phyloP scores from a whole-genome alignment of 768 basidiomycete genomes.

The Kwoniella botswanensis region DNA sequence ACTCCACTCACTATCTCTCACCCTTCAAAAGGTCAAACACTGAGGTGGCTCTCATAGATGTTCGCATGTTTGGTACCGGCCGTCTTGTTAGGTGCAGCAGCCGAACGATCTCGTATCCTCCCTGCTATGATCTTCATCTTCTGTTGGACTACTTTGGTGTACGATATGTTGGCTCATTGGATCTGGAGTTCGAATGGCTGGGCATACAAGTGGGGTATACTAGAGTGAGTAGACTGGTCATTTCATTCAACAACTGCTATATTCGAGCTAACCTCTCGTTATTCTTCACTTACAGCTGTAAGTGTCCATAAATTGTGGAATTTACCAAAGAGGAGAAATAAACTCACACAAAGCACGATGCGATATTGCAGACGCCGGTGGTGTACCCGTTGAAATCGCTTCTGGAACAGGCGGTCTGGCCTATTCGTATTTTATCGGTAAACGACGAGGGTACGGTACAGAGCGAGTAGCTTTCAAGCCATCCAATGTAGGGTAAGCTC shows the following conservation, averaged over 20 bases:
- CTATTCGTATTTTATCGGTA: constrained; percentile 80
- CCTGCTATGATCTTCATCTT: constrained; percentile 90
- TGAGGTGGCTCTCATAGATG: constrained; percentile 25
- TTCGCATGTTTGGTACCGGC: constrained; percentile 77
- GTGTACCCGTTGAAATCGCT: constrained; percentile 95
- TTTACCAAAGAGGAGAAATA: no score
- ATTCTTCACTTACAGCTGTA: constrained; percentile 8
- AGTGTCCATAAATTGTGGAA: background rate
- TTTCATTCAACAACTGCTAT: background rate
- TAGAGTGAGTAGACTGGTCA: constrained; percentile 54
- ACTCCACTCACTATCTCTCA: constrained; percentile 1
- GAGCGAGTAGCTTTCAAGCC: constrained; percentile 90
- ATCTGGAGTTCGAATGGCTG: constrained; percentile 84
- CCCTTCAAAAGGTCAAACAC: no score
- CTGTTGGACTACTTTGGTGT: constrained; percentile 82
- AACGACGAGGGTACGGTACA: constrained; percentile 88
- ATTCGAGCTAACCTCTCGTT: background rate
- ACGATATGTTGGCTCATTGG: constrained; percentile 95
- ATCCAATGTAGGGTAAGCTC: constrained; percentile 69
- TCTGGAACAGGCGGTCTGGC: constrained; percentile 91
- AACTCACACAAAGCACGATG: background rate
- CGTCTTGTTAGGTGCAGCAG: constrained; percentile 76
- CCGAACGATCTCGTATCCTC: constrained; percentile 83
- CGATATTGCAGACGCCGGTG: constrained; percentile 69
- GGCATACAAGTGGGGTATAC: constrained; percentile 74